Evolutionary conservation across 495 filamentous ascomycete species (phyloP).

Genomic region (Neurospora sp.): DNA sequence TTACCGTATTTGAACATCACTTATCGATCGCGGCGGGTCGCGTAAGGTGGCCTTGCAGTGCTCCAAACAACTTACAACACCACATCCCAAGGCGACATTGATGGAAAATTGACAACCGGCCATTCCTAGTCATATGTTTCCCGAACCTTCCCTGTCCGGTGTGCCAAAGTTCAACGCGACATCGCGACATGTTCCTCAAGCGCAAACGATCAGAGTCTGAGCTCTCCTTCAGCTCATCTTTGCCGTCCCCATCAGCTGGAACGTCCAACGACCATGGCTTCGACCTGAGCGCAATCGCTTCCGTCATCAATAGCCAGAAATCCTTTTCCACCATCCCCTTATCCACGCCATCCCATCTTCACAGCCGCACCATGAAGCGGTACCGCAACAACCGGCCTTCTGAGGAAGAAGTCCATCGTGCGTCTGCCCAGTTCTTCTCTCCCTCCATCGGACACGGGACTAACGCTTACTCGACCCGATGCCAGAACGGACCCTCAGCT

Average conservation of each 20-base stretch:
- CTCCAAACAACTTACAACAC: not conserved
- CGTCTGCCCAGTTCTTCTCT: conserved; percentile 11
- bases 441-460: not conserved
- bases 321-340: conserved; percentile 11
- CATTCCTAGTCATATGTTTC: not conserved
- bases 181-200: conserved; percentile 31
- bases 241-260: conserved; percentile 23
- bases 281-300: conserved; percentile 15
- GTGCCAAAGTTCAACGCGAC: not conserved
- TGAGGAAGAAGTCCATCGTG: conserved; percentile 37
- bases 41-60: not conserved
- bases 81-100: not conserved
- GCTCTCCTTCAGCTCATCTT: conserved; percentile 29
- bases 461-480: conserved; percentile 2
- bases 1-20: not conserved
- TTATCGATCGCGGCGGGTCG: not conserved
- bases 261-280: conserved; percentile 13
- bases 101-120: not conserved
- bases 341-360: conserved; percentile 22
- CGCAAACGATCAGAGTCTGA: conserved; percentile 44
- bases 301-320: conserved; percentile 12
- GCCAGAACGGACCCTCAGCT: conserved; percentile 37
- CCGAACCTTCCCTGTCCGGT: not conserved
- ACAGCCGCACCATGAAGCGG: conserved; percentile 39
- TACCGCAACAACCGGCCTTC: conserved; percentile 41